Conservation (phyloP, 768 basidiomycete species). For the Sporobolomyces phaffii region DNA sequence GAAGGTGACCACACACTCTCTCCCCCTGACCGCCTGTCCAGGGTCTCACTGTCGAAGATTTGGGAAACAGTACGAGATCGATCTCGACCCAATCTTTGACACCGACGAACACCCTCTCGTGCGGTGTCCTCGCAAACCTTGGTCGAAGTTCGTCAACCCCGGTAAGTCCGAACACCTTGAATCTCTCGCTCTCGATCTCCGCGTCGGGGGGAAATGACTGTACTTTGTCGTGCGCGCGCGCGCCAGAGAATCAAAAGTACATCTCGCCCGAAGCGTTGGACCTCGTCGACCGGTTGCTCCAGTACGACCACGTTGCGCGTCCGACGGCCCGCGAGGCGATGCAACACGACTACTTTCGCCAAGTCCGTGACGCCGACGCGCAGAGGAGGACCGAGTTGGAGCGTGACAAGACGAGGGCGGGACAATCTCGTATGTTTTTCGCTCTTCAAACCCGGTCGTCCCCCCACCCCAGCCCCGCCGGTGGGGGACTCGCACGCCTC, state of each 20-base stretch:
- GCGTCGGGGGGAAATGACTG: too few relatives aligned
- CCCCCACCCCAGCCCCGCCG: too few relatives aligned
- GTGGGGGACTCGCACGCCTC: too few relatives aligned
- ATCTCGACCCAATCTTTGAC: slow-evolving; percentile 91
- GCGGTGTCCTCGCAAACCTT: slow-evolving; percentile 67
- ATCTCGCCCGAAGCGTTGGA: slow-evolving; percentile 96
- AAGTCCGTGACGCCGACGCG: slow-evolving; percentile 9
- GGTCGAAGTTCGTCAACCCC: slow-evolving; percentile 89
- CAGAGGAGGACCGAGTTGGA: not conserved
- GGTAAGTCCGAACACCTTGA: too few relatives aligned
- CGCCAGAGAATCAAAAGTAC: slow-evolving; percentile 21
- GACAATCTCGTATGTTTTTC: not conserved
- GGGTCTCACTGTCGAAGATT: too few relatives aligned
- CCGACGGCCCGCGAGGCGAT: slow-evolving; percentile 91
- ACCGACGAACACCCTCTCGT: slow-evolving; percentile 41
- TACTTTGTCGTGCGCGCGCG: too few relatives aligned
- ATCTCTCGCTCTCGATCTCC: too few relatives aligned
- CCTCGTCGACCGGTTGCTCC: slow-evolving; percentile 86
- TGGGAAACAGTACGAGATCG: slow-evolving; percentile 96
- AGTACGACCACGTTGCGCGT: slow-evolving; percentile 68
- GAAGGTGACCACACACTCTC: slow-evolving; percentile 13
- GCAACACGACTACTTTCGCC: slow-evolving; percentile 73
- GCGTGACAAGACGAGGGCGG: not conserved
- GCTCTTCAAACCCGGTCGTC: too few relatives aligned
- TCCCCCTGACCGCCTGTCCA: slow-evolving; percentile 54